Base-by-base conservation (phyloP, 371 early-diverging fungal species). In the Mucor sp. region DNA sequence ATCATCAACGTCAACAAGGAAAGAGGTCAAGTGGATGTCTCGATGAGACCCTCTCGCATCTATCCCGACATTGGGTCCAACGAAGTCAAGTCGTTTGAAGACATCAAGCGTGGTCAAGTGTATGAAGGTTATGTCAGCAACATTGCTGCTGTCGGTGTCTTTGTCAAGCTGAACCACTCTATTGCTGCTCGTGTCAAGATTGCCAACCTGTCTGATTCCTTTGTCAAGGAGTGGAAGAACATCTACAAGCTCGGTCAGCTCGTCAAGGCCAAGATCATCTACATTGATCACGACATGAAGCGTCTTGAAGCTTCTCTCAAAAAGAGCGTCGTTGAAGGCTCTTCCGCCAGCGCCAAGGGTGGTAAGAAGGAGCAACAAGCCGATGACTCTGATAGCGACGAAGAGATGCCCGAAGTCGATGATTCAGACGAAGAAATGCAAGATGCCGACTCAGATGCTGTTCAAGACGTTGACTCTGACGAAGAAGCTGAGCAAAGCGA, bases 121-220 rank as follows among this genome's bases (percentile, higher is more conserved):
- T 81, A 95, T 6, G 78, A 76, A 15, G 96, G 95, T 4, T 94
- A 91, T 70, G 85, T 97, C 53, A 84, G 84, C 47, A 87, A 85
- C 63, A 82, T 94, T 27, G 81, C 89, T 11, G 84, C 90, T 28
- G 83, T 83, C 37, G 97, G 97, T 65, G 79, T 87, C 37, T 95
- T 95, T 76, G 85, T 97, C 33, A 68, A 81, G n/a, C 68, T 95
- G 23, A 87, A 87, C 39, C 87, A 85, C 50, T 68, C 78, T 17
- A 60, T 93, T 43, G 75, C 77, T 60, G 98, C 87, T 17, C 89
- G 95, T 62, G 93, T 95, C 57, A 90, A 93, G 80, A 94, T 97
- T 74, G 84, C 88, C 48, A 91, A 96, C 67, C 65, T 97, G n/a
- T 90, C 91, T 0, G 97, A 97, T 76, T 90, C 88, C 37, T 95